Evolutionary conservation across 1,284 basidiomycete genomes (phyloP).

Genomic region (Farysia itapuensis): DNA sequence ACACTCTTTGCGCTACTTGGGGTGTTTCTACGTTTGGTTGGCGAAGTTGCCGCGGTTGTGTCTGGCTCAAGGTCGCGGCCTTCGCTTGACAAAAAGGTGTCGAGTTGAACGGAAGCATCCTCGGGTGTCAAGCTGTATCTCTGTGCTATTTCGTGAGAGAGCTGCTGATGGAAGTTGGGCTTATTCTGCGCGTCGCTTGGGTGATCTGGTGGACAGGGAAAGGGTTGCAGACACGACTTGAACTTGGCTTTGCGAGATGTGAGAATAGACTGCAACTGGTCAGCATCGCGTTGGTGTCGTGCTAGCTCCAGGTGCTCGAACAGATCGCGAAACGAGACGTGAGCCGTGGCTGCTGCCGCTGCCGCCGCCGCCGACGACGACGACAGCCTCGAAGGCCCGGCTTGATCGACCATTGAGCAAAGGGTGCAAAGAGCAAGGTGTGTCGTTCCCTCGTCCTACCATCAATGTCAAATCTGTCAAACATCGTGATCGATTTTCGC

Average conservation of each 20-base stretch:
- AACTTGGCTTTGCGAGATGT: constrained; percentile 22
- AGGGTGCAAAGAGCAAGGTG: no score
- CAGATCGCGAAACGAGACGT: constrained; percentile 49
- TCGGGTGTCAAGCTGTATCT: constrained; percentile 75
- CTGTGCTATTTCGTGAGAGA: constrained; percentile 70
- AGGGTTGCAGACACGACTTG: constrained; percentile 32
- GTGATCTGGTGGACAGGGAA: constrained; percentile 4
- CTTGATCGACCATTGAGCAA: no score
- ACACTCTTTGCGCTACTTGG: not conserved
- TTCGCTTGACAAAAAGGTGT: constrained; percentile 77
- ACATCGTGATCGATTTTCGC: no score
- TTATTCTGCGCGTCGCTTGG: constrained; percentile 65
- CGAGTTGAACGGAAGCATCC: constrained; percentile 71
- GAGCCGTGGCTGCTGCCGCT: no score
- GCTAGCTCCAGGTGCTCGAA: constrained; percentile 51
- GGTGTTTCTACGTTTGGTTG: constrained; percentile 1
- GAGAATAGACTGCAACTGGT: constrained; percentile 29
- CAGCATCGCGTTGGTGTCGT: constrained; percentile 19
- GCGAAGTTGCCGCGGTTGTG: constrained; percentile 7
- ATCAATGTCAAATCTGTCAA: no score
- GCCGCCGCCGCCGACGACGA: no score
- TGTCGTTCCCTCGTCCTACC: no score
- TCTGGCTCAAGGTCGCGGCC: constrained; percentile 64
- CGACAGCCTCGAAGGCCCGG: no score
- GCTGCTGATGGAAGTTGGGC: constrained; percentile 71